Evolutionary conservation across 805 yeast genomes (phyloP), one percentile per base, ranked within the genome.

Genomic region (Metschnikowia colocasiae): DNA sequence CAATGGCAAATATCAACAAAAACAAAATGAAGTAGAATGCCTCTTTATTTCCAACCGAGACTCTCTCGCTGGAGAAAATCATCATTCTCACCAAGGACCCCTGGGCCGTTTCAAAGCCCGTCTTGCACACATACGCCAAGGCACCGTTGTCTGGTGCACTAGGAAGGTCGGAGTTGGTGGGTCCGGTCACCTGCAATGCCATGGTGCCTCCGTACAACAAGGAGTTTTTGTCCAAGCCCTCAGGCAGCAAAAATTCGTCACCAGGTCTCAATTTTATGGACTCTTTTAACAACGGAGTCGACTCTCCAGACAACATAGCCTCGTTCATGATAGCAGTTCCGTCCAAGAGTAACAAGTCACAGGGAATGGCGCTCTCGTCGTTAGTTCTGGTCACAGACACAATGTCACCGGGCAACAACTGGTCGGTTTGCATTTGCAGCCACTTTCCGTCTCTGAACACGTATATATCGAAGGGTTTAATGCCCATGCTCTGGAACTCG

Each of bases 301-400:
- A 90, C 72, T 94, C 99, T 65, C 99, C 99, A 4, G 97, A 88
- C 47, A 94, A 82, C 99, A 94, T 94, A 20, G 99, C 99, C 75
- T 94, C 99, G 63, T 94, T 94, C 39, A 94, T 95, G 62, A 94
- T 94, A 55, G 95, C 94, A 16, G 96, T 78, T 44, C 99, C 99
- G 59, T 85, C 91, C 43, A 88, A 67, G 39, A 94, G 74, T 31
- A 94, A 68, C 68, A 94, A 69, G 67, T 94, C 99, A 73, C 99
- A 94, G 15, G 99, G 97, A 46, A 94, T 71, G 1, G 98, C 96
- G 53, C 85, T 79, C 47, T 89, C 98, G 43, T 92, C 99, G 45
- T 76, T 83, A 5, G 97, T 87, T 73, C 99, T 85, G 7, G 86
- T 80, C 40, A 91, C 74, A 8, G 96, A 88, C 16, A 91, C 92